These are phyloP conservation scores for Silene conica DNA, from an alignment of 148 eudicot species.

Conservation along the genomic window DNA sequence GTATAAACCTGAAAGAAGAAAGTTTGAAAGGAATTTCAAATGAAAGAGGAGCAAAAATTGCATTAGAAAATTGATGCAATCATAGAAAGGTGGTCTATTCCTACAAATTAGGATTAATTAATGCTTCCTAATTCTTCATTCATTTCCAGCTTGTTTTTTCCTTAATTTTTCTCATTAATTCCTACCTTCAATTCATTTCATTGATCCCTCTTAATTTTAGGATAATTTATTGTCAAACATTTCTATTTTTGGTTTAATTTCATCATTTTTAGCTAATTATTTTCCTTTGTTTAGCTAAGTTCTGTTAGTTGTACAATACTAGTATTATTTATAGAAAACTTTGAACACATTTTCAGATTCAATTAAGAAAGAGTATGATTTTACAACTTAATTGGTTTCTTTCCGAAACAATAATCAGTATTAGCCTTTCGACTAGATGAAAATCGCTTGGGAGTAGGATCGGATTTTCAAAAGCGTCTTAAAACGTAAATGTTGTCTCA, in stretches of 20 bases:
- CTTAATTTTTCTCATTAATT: constrained; percentile 6
- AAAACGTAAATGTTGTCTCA: too few species aligned
- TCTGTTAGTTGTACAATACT: background rate
- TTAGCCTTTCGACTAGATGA: too few species aligned
- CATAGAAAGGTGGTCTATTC: constrained; percentile 28
- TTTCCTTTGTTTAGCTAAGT: background rate
- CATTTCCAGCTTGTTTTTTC: background rate
- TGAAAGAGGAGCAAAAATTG: constrained; percentile 27
- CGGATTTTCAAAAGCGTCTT: too few species aligned
- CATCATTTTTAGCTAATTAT: background rate
- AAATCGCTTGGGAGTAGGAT: too few species aligned
- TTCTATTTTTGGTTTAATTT: background rate
- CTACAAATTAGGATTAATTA: constrained; percentile 26
- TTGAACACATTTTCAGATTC: too few species aligned
- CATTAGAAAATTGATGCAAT: constrained; percentile 15
- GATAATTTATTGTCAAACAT: background rate
- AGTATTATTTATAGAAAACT: constrained; percentile 12
- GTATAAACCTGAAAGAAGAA: constrained; percentile 25
- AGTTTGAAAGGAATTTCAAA: constrained; percentile 21
- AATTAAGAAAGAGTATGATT: too few species aligned
- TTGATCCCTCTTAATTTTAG: constrained; percentile 21
- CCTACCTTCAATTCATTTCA: background rate
- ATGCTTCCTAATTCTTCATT: constrained; percentile 16
- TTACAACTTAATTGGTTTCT: too few species aligned
- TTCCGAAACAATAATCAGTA: too few species aligned